phyloP scores from a whole-genome alignment of 2,329 filamentous ascomycete genomes.

The Akanthomyces lecanii region DNA sequence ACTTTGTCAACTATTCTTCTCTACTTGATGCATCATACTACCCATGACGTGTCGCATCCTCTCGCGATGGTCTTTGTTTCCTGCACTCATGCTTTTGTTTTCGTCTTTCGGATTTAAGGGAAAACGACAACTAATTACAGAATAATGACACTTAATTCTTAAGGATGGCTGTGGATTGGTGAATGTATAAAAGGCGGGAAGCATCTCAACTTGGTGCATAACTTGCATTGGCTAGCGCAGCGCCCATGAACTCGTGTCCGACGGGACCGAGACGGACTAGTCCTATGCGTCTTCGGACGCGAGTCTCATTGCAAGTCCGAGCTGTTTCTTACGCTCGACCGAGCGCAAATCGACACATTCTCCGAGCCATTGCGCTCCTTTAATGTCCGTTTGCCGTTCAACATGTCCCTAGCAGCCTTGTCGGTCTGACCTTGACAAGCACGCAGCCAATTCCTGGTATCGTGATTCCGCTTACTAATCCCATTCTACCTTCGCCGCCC shows the following conservation, averaged over 20 bases:
- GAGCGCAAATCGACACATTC: neutral
- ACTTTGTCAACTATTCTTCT: neutral
- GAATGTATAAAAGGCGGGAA: neutral
- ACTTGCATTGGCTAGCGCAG: neutral
- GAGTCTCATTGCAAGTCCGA: neutral
- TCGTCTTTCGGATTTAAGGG: neutral
- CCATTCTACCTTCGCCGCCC: too few species aligned
- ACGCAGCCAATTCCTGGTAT: neutral
- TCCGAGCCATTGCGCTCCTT: neutral
- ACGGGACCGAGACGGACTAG: neutral
- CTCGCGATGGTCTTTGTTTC: neutral
- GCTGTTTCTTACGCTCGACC: neutral
- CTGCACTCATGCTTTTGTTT: neutral
- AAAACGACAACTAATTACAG: neutral
- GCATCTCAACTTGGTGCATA: neutral
- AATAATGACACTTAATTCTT: neutral
- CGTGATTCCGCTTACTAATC: neutral
- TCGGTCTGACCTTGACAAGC: neutral
- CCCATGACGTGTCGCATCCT: neutral
- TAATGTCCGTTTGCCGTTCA: neutral
- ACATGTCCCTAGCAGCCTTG: neutral
- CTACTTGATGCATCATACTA: neutral
- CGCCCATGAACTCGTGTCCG: neutral
- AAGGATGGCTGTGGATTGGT: too few species aligned
- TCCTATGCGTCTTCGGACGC: neutral